A percentile compares a stretch with the other conserved stretches of the same genome.
Evolutionary conservation across 805 yeast species (phyloP).

Genomic region (Metschnikowia sp.): DNA sequence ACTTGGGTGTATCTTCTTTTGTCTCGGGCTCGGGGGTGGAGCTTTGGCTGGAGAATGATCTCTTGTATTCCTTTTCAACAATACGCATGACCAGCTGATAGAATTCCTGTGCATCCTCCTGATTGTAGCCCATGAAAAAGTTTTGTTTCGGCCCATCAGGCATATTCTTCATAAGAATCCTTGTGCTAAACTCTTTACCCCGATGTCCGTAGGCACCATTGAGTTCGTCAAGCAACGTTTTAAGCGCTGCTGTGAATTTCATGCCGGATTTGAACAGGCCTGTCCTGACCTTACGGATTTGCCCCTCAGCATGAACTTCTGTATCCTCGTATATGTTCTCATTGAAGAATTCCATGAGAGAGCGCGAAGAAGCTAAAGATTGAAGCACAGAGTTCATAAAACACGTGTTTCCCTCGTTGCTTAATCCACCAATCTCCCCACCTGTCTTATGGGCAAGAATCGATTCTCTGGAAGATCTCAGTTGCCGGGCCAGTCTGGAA

Average conservation of each 20-base stretch:
- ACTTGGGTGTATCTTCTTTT: constrained; percentile 15
- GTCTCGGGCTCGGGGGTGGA: constrained; percentile 23
- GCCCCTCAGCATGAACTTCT: constrained; percentile 24
- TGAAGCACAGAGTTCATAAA: constrained; percentile 92
- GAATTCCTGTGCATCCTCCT: constrained; percentile 96
- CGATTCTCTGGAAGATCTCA: constrained; percentile 22
- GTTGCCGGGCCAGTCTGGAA: constrained; percentile 1
- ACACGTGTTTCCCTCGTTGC: constrained; percentile 91
- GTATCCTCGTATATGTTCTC: constrained; percentile 28
- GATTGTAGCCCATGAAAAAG: constrained; percentile 79
- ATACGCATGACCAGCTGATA: constrained; percentile 74
- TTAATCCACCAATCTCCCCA: constrained; percentile 79
- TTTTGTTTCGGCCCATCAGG: constrained; percentile 75
- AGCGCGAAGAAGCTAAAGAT: constrained; percentile 69
- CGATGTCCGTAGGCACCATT: constrained; percentile 53
- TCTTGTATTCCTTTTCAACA: constrained; percentile 55
- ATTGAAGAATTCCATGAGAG: constrained; percentile 55
- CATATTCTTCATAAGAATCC: constrained; percentile 60
- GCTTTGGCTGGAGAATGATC: constrained; percentile 19
- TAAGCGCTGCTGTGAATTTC: constrained; percentile 52
- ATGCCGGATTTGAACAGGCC: constrained; percentile 24
- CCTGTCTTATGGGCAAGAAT: constrained; percentile 53
- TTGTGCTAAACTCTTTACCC: constrained; percentile 62
- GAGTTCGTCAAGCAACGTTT: constrained; percentile 49
- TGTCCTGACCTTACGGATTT: constrained; percentile 16